Base-by-base conservation (phyloP, 495 filamentous ascomycete species). In the Penicillium coffeae region DNA sequence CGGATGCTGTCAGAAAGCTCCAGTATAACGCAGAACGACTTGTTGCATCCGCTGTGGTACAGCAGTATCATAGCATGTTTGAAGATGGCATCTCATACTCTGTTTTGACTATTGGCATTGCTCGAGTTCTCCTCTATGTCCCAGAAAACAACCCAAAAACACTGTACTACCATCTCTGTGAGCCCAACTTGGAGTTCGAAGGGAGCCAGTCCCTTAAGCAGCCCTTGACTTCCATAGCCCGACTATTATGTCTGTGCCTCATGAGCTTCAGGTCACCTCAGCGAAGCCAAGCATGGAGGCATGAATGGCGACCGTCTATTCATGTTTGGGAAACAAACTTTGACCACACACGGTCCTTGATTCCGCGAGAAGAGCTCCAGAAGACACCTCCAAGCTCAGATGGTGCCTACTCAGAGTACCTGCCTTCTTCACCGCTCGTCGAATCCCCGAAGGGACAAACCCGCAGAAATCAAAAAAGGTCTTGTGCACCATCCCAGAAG, bases 81-180 rank as follows among this genome's bases (percentile, higher is more conserved):
- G 20, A 62, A 34, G 58, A 68, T 38, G 63, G 63, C 2, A 45
- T 64, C 4, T 50, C 56, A 41, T 60, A 54, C 20, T 64, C 58
- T 12, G 59, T 60, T 42, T 20, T 74, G 21, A 67, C 60, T 3
- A 73, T 45, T 30, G 56, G 68, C 21, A 33, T 69, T 15, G 49
- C 48, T 8, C 25, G 22, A 0, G 56, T 74, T 6, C 62, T 66
- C 13, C 61, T 74, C 32, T 36, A 47, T 16, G 44, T 74, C 40
- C 59, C 53, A 39, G 41, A 53, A 20, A 43, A 71, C 39, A 41
- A 74, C n/a, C 69, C 63, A 27, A 27, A 45, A 36, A 72, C 57
- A 1, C 49, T 75, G 0, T 64, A 65, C 50, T 75, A 75, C 48
- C 43, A 60, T 50, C 52, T 68, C 16, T 55, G 56, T 46, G 63